These are phyloP conservation scores for Aspergillus sclerotioniger DNA, from an alignment of 495 filamentous ascomycete genomes.

Conservation along the genomic window DNA sequence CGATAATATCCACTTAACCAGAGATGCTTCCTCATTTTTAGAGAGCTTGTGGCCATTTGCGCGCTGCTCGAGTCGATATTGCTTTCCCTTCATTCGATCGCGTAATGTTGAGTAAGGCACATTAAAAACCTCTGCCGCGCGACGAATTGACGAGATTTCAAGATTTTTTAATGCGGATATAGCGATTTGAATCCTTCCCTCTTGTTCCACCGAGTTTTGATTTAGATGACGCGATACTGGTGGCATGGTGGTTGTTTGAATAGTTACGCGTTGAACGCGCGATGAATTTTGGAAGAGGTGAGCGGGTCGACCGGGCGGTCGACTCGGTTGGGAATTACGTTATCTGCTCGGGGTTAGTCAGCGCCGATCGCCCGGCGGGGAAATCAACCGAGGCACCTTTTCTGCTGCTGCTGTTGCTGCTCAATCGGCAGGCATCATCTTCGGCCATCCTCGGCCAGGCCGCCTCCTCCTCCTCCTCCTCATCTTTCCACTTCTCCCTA, in stretches of 20 bases:
- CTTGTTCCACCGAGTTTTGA: slow-evolving; percentile 13
- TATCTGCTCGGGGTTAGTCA: background rate
- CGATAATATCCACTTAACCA: slow-evolving; percentile 31
- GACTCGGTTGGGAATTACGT: slow-evolving; percentile 8
- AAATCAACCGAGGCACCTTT: no score
- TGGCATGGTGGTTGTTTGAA: slow-evolving; percentile 16
- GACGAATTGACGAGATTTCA: slow-evolving; percentile 6
- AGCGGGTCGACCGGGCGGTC: background rate
- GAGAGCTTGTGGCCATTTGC: slow-evolving; percentile 24
- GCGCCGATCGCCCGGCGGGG: no score
- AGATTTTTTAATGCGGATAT: slow-evolving; percentile 9
- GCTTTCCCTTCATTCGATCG: no score
- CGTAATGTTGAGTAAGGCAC: slow-evolving; percentile 1
- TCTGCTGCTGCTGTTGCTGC: no score
- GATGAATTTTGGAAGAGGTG: background rate
- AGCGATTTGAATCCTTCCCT: slow-evolving; percentile 13
- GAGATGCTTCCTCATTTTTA: slow-evolving; percentile 17
- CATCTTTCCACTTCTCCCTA: no score
- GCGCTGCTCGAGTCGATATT: background rate
- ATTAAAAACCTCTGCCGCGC: slow-evolving; percentile 10
- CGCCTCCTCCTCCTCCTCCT: no score
- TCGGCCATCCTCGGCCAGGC: no score
- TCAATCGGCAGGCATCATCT: no score
- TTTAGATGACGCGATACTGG: slow-evolving; percentile 8
- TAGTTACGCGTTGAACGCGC: background rate